These are phyloP conservation scores for Ophiocordyceps camponoti-floridani DNA, from an alignment of 2,329 filamentous ascomycete species.

Conservation along the genomic window DNA sequence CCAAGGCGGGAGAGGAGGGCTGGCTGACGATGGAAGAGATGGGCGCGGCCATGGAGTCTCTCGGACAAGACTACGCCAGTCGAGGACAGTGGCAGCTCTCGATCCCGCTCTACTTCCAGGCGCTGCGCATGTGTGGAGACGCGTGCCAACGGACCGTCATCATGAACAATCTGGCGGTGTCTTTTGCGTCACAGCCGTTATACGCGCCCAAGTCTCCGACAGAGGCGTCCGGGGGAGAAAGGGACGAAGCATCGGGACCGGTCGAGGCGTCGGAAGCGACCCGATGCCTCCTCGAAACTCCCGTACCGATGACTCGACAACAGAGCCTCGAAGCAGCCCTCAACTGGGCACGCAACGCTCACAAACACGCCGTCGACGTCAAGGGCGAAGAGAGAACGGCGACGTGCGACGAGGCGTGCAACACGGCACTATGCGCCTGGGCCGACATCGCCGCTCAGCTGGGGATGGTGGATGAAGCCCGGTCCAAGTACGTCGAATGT, in stretches of 20 bases:
- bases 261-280: too few species aligned
- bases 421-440: constrained; percentile 70
- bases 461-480: constrained; percentile 46
- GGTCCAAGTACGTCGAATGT: constrained; percentile 50
- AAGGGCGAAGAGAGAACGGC: constrained; percentile 46
- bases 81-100: constrained; percentile 64
- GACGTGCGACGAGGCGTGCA: constrained; percentile 73
- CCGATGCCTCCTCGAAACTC: constrained; percentile 5
- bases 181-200: constrained; percentile 48
- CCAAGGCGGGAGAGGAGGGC: constrained; percentile 50
- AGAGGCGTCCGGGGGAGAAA: background rate
- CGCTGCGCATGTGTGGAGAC: constrained; percentile 46
- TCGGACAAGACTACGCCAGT: constrained; percentile 60
- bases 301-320: constrained; percentile 28
- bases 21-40: constrained; percentile 58
- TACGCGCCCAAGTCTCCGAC: constrained; percentile 12
- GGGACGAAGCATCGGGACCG: too few species aligned
- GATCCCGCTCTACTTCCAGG: constrained; percentile 72
- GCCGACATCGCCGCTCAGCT: constrained; percentile 68
- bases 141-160: constrained; percentile 66
- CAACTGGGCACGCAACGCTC: constrained; percentile 64
- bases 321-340: constrained; percentile 51
- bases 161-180: constrained; percentile 70
- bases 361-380: constrained; percentile 48
- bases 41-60: constrained; percentile 55